These are phyloP conservation scores for Colletotrichum abscissum DNA, from an alignment of 2,329 filamentous ascomycete genomes.

Conservation along the genomic window DNA sequence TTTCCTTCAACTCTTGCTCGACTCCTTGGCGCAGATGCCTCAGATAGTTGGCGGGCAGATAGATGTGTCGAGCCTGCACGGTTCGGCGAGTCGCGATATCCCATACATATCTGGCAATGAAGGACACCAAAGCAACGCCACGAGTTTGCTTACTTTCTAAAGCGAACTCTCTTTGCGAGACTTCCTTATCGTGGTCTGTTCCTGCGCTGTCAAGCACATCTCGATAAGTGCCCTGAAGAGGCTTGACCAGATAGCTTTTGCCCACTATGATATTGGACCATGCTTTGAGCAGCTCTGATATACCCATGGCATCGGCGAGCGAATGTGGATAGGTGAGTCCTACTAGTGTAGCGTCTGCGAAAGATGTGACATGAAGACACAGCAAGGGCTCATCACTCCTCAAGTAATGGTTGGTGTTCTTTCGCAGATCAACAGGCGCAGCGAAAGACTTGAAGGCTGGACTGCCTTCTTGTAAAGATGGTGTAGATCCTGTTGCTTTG, in stretches of 20 bases:
- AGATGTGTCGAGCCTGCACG: neutral
- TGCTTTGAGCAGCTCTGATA: neutral
- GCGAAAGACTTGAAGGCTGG: slow-evolving; percentile 19
- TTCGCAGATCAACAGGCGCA: slow-evolving; percentile 17
- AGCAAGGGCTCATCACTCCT: slow-evolving; percentile 55
- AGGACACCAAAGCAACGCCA: neutral
- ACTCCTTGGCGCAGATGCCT: neutral
- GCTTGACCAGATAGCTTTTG: neutral
- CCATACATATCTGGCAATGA: neutral
- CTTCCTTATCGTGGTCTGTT: neutral
- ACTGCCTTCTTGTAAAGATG: neutral
- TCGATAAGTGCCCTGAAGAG: neutral
- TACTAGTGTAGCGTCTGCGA: slow-evolving; percentile 61
- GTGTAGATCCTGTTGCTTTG: neutral
- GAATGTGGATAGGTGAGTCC: slow-evolving; percentile 58
- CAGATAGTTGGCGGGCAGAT: neutral
- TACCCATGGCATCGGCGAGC: slow-evolving; percentile 40
- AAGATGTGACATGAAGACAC: slow-evolving; percentile 58
- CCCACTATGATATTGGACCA: neutral
- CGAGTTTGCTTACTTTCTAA: neutral
- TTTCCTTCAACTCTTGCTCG: neutral
- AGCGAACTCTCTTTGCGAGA: neutral
- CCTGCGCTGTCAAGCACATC: neutral
- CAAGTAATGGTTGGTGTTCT: slow-evolving; percentile 51
- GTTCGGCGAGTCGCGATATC: neutral